Percentiles rank a stretch among this genome's conserved stretches.
Evolutionary conservation across 306 rosid species (phyloP).

Genomic region (Malus asiatica): DNA sequence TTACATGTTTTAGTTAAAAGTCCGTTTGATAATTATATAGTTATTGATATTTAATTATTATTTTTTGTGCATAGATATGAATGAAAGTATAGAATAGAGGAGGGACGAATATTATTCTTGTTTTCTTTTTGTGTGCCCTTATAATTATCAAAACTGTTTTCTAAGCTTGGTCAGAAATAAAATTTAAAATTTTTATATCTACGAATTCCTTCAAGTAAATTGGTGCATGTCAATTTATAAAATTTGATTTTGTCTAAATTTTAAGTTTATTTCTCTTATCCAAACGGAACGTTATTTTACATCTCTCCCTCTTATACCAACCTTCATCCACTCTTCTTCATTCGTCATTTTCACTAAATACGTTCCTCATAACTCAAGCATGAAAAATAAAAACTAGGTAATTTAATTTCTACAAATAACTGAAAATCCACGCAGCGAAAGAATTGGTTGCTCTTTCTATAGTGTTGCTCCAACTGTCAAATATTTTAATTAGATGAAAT

Average conservation of each 20-base stretch:
- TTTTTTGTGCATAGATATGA: neutral
- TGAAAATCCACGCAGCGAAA: neutral
- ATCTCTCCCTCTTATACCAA: neutral
- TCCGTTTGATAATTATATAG: neutral
- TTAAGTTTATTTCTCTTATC: no score
- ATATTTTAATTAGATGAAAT: neutral
- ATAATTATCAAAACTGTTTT: no score
- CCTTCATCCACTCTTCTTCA: neutral
- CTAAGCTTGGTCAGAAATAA: neutral
- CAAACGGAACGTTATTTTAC: no score
- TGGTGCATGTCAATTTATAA: neutral
- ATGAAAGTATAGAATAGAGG: no score
- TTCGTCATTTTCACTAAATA: neutral
- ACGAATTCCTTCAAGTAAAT: no score
- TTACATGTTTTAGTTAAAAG: neutral
- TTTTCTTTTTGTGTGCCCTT: neutral
- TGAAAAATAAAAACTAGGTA: no score
- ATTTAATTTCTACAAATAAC: no score
- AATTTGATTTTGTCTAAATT: no score
- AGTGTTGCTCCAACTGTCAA: neutral
- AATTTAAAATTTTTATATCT: no score
- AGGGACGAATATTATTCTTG: no score
- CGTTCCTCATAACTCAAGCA: neutral
- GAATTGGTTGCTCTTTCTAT: neutral
- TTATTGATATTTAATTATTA: no score